A percentile compares a stretch with the other conserved stretches of the same genome.
These are phyloP conservation scores for Phaeosphaeria sp. DNA, from an alignment of 2,329 filamentous ascomycete species.

Conservation along the genomic window DNA sequence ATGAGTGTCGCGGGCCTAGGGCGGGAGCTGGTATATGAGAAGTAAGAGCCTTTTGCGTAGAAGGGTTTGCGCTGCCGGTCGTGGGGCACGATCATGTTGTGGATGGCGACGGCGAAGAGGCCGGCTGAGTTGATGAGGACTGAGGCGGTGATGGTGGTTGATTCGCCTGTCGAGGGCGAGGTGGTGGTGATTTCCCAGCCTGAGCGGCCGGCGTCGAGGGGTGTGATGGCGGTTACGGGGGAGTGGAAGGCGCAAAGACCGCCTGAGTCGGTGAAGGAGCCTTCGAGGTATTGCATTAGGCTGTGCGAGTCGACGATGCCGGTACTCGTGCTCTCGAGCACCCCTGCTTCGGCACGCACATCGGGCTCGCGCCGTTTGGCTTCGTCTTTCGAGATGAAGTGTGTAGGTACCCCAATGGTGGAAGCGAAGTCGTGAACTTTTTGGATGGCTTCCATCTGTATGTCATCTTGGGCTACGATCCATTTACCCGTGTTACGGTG, in stretches of 20 bases:
- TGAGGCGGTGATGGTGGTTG: slow-evolving; percentile 69
- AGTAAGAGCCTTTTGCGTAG: slow-evolving; percentile 97
- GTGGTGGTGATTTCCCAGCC: slow-evolving; percentile 74
- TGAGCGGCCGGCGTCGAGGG: slow-evolving; percentile 57
- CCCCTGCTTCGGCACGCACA: slow-evolving; percentile 73
- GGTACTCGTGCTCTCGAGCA: slow-evolving; percentile 83
- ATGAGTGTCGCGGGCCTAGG: slow-evolving; percentile 76
- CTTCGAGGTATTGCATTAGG: slow-evolving; percentile 81
- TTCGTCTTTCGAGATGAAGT: slow-evolving; percentile 71
- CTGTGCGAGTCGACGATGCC: slow-evolving; percentile 90
- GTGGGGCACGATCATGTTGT: slow-evolving; percentile 78
- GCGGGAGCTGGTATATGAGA: slow-evolving; percentile 73
- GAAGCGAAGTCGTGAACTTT: slow-evolving; percentile 62
- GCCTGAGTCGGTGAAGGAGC: slow-evolving; percentile 76
- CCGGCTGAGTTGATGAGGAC: slow-evolving; percentile 87
- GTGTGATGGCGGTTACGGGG: slow-evolving; percentile 66
- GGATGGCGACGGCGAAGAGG: slow-evolving; percentile 74
- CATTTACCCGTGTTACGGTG: slow-evolving; percentile 85
- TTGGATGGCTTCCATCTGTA: slow-evolving; percentile 70
- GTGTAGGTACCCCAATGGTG: slow-evolving; percentile 69
- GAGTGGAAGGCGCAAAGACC: slow-evolving; percentile 76
- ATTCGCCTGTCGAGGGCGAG: slow-evolving; percentile 49
- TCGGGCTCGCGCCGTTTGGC: slow-evolving; percentile 72
- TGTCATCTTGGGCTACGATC: slow-evolving; percentile 85
- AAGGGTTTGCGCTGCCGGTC: slow-evolving; percentile 66